Evolutionary conservation across 352 stramenopile species (phyloP), one percentile per base, ranked within the genome.

Genomic region (Phytopythium cucurbitacearum): DNA sequence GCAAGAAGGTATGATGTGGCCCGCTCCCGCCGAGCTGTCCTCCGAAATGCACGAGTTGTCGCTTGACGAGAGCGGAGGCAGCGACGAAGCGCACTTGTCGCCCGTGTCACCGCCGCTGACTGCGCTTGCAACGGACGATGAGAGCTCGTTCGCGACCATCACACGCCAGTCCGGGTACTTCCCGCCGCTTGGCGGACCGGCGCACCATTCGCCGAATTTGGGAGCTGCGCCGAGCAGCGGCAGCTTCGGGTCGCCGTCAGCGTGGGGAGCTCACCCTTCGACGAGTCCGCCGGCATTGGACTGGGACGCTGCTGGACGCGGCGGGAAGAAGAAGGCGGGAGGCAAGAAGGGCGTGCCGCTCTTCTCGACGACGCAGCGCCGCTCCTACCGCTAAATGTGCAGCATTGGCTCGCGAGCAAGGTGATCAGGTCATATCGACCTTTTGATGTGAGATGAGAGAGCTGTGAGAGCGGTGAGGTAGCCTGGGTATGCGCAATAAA

Each of bases 151-250:
- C 53, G 82, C 80, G 38, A 67, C 65, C 40, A 74, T 90, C 54
- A 93, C 80, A 39, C 62, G 80, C 16, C 77, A 91, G 28, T 90
- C 73, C 12, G 82, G 82, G 12, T 91, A 89, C 60, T 91, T 85
- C 49, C 82, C 82, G 9, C 67, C 66, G 7, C 59, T 93, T 2
- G 73, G 73, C 33, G 54, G 48, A 21, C 16, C 34, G 13, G 34
- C 9, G 21, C 21, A 37, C 36, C 35, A 36, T 1, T 52, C 48
- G 16, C 48, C 48, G 10, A 36, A 16, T 7, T 28, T 54, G 6
- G 40, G 16, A 10, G 28, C 48, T 7, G 59, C 51, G n/a, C 41
- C 48, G 1, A 46, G 16, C 11, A 3, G 21, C 13, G 48, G 45
- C 39, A 15, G 57, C 35, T 70, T 68, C 53, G 54, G 60, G 3